phyloP scores from a whole-genome alignment of 208 protist genomes.

The Wallacemonas rigidus region DNA sequence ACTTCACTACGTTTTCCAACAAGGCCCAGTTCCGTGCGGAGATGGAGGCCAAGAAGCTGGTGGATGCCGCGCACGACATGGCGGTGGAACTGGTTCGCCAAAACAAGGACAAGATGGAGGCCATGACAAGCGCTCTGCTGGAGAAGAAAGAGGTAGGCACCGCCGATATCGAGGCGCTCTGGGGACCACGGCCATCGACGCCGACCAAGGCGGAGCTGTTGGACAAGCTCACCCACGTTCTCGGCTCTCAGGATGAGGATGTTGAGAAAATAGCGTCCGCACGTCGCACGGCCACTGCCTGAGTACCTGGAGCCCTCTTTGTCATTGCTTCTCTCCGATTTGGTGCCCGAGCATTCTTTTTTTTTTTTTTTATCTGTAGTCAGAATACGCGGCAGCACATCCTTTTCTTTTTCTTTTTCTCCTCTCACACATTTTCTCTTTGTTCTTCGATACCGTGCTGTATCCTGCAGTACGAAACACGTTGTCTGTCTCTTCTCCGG shows the following conservation, averaged over 20 bases:
- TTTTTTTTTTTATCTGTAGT: neutral
- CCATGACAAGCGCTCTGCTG: slow-evolving; percentile 50
- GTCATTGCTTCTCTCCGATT: neutral
- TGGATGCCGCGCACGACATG: slow-evolving; percentile 65
- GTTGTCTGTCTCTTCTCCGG: slow-evolving; percentile 14
- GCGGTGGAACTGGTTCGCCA: slow-evolving; percentile 51
- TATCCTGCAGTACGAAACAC: neutral
- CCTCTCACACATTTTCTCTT: slow-evolving; percentile 14
- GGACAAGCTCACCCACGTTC: slow-evolving; percentile 20
- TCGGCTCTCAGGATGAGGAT: slow-evolving; percentile 5
- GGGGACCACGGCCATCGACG: slow-evolving; percentile 65
- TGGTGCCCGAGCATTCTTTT: neutral
- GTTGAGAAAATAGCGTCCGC: neutral
- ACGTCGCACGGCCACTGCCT: neutral
- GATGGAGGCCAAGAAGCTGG: slow-evolving; percentile 65
- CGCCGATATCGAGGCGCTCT: slow-evolving; percentile 71
- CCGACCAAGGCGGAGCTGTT: slow-evolving; percentile 68
- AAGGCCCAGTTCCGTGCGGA: slow-evolving; percentile 75
- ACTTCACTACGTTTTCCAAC: slow-evolving; percentile 85
- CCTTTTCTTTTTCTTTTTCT: slow-evolving; percentile 8
- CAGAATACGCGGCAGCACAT: neutral
- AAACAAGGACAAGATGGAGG: slow-evolving; percentile 63
- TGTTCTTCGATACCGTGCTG: neutral
- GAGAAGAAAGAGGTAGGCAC: slow-evolving; percentile 83
- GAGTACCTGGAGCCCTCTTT: neutral